Percentiles rank a stretch among this genome's conserved stretches.
phyloP scores from a whole-genome alignment of 1,139 yeast genomes.

The Geotrichum aggregatum region DNA sequence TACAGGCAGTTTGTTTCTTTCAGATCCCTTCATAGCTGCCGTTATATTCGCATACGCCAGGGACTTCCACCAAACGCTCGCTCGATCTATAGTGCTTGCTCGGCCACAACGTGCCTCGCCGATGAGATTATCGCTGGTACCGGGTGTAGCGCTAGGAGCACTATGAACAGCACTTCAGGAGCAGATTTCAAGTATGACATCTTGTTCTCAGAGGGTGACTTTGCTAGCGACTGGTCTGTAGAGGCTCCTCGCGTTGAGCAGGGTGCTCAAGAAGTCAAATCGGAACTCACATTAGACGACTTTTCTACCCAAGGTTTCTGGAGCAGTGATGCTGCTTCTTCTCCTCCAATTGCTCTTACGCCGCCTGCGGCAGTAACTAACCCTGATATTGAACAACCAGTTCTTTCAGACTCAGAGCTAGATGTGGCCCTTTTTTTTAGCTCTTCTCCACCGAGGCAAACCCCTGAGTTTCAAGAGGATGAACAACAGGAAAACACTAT shows the following conservation, averaged over 20 bases:
- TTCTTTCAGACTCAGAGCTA: not conserved
- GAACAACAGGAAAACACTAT: not conserved
- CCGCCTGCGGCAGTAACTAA: not conserved
- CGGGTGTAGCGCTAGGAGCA: not conserved
- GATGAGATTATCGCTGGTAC: not conserved
- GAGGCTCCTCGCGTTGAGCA: not conserved
- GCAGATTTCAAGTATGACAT: not conserved
- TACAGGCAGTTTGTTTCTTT: not conserved
- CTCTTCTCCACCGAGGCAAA: slow-evolving; percentile 6
- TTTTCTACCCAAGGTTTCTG: not conserved
- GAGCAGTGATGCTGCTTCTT: not conserved
- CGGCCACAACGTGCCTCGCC: not conserved
- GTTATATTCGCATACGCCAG: not conserved
- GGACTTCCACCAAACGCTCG: not conserved
- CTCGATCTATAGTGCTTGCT: slow-evolving; percentile 3
- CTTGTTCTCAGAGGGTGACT: slow-evolving; percentile 4
- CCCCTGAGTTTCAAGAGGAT: not conserved
- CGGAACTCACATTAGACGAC: not conserved
- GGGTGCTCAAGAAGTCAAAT: not conserved
- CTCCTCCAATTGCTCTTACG: not conserved
- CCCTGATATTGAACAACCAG: not conserved
- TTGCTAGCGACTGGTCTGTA: slow-evolving; percentile 10
- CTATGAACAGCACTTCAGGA: not conserved
- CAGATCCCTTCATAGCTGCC: not conserved
- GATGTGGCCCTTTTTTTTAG: not conserved